Evolutionary conservation across 108 stramenopile genomes (phyloP), one percentile per base, ranked within the genome.

Genomic region (Cyclostephanos invisitatus): DNA sequence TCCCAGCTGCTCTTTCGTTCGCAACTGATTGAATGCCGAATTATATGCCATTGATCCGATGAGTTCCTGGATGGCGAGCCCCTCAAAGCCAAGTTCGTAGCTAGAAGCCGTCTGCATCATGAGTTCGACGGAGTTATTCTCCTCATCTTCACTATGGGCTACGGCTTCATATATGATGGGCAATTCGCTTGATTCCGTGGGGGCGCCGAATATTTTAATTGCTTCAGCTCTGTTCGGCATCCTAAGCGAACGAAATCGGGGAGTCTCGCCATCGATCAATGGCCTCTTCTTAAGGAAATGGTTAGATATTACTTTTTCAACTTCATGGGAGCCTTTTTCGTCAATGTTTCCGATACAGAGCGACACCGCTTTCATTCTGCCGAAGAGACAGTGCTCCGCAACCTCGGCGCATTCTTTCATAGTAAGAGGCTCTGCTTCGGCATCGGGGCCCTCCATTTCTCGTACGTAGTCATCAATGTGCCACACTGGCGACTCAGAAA

Each of bases 321-420:
- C 85, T 58, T 83, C 82, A 48, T 48, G 50, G 11, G 90, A 81
- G 1, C 72, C 89, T 27, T 84, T 82, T 62, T 92, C 87, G 65
- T 92, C 83, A 36, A 95, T 90, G 53, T 93, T 95, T 5, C 94
- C 94, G 48, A 95, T 91, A 74, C 89, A 90, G n/a, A 95, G 77
- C 0, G 87, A 73, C 4, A 85, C 83, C 10, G 87, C 75, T 57
- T 87, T 90, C 38, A 85, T 47, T 67, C 87, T 67, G 15, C 87
- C 89, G 42, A 78, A 84, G 3, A 92, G 63, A 46, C 87, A 87
- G 25, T 87, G 66, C 64, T 89, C 87, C 0, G 86, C 90, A 56
- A 86, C 77, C 32, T 72, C 49, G 24, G 85, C 94, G 63, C 94
- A 95, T 69, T 95, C 90, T 63, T 89, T 83, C 87, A 95, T 86